Base-by-base conservation (phyloP, 768 basidiomycete genomes). In the Podaxis sp. region DNA sequence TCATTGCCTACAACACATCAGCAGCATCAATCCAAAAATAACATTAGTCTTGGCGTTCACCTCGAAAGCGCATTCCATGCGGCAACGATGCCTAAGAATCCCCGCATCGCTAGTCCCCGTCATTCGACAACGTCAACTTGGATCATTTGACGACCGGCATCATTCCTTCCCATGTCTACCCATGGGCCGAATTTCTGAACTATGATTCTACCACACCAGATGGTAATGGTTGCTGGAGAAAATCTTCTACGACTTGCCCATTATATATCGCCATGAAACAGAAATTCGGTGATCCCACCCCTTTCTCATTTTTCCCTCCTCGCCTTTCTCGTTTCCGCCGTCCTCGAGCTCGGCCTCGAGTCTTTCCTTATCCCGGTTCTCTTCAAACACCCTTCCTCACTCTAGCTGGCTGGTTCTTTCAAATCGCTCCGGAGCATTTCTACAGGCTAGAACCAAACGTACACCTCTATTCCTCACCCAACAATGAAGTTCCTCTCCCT, bases 401-500 rank as follows among this genome's bases (percentile, higher is more conserved):
- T n/a, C 52, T 30, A 15, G 24, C 52, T 26, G 12, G 24, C 24
- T 53, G 11, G 24, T 33, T n/a, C 42, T 44, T 28, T 53, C 12
- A 8, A 17, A 24, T 30, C 30, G 15, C 17, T 53, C 30, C 52
- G 52, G 52, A 53, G 15, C 52, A 30, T 52, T 53, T 53, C 52
- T 53, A 53, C 52, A 53, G 30, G 30, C 52, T 53, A 53, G 52
- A 33, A 53, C 2, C 2, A 30, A 26, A 22, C 13, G 2, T 11
- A 7, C 17, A 12, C 7, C 8, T 3, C 24, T 1, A 19, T 36
- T 26, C 3, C 0, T 53, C 52, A 51, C 17, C 15, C 26, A 26
- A 53, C 28, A 28, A 53, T 53, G 52, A 53, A 53, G 28, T 53
- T 53, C 17, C 52, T 53, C 52, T 53, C 13, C 28, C 24, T 33